Evolutionary conservation across 148 eudicot species (phyloP).

Genomic region (Rhododendron henanense): DNA sequence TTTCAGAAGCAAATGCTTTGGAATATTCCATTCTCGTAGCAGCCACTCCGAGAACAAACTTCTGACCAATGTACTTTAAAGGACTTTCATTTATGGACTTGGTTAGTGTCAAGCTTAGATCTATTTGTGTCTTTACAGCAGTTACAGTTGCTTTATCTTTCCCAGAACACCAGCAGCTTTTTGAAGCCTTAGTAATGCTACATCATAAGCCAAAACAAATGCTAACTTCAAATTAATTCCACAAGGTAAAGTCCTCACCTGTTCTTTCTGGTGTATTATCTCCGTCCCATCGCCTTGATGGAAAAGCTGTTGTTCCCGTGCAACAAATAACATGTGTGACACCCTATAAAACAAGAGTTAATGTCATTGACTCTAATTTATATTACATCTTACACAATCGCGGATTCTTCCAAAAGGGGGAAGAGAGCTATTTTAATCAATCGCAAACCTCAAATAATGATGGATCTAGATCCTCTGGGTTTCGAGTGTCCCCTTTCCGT

Average conservation of each 20-base stretch:
- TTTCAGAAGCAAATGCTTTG: not conserved
- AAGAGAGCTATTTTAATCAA: not conserved
- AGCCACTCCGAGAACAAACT: not conserved
- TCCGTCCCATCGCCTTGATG: slow-evolving; percentile 93
- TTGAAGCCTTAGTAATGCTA: not conserved
- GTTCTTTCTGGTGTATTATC: slow-evolving; percentile 95
- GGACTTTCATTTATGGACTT: not conserved
- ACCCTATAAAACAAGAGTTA: slow-evolving; percentile 44
- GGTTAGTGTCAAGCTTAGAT: not conserved
- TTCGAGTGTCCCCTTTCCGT: slow-evolving; percentile 73
- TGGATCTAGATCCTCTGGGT: slow-evolving; percentile 65
- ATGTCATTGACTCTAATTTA: not conserved
- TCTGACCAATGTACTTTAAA: not conserved
- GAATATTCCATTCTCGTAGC: not conserved
- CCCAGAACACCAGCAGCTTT: not conserved
- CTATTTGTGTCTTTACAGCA: not conserved
- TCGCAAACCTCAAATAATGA: slow-evolving; percentile 77
- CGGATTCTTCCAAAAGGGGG: not conserved
- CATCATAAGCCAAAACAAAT: not conserved
- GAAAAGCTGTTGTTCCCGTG: slow-evolving; percentile 98
- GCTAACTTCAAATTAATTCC: not conserved
- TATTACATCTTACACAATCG: not conserved
- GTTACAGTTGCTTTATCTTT: not conserved
- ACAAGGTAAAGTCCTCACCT: slow-evolving; percentile 48
- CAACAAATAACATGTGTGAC: slow-evolving; percentile 94